Conservation (phyloP, 805 yeast species). For the Pichia occidentalis region DNA sequence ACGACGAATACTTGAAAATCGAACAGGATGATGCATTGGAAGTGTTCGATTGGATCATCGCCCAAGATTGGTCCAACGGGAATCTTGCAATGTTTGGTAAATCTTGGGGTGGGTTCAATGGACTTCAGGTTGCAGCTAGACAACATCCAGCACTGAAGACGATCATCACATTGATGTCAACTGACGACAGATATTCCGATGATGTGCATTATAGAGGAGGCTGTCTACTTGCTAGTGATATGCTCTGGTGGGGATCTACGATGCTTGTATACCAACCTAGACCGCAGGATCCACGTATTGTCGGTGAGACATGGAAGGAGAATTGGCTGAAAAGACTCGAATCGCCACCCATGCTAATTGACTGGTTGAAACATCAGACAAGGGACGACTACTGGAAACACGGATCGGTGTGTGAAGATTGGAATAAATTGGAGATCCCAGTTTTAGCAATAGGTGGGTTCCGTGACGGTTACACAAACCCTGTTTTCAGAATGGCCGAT, state of each 20-base stretch:
- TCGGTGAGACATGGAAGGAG: conserved; percentile 34
- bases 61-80: conserved; percentile 40
- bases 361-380: conserved; percentile 39
- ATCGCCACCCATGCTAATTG: conserved; percentile 34
- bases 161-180: conserved; percentile 39
- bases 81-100: conserved; percentile 42
- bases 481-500: conserved; percentile 39
- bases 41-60: conserved; percentile 36
- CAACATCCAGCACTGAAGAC: conserved; percentile 41
- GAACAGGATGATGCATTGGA: conserved; percentile 41
- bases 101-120: conserved; percentile 45
- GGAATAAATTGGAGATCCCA: conserved; percentile 34
- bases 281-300: conserved; percentile 40
- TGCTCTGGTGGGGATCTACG: conserved; percentile 47
- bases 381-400: conserved; percentile 44
- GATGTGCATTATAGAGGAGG: conserved; percentile 47
- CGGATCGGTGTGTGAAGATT: conserved; percentile 40
- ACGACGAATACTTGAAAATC: conserved; percentile 37
- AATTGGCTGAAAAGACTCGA: conserved; percentile 37
- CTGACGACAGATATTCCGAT: conserved; percentile 42
- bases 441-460: conserved; percentile 41
- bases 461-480: conserved; percentile 42
- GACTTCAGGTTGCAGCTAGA: conserved; percentile 39
- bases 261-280: conserved; percentile 40
- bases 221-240: conserved; percentile 37